Evolutionary conservation across 2,329 filamentous ascomycete species (phyloP).

Genomic region (Colletotrichum chlorophyti): DNA sequence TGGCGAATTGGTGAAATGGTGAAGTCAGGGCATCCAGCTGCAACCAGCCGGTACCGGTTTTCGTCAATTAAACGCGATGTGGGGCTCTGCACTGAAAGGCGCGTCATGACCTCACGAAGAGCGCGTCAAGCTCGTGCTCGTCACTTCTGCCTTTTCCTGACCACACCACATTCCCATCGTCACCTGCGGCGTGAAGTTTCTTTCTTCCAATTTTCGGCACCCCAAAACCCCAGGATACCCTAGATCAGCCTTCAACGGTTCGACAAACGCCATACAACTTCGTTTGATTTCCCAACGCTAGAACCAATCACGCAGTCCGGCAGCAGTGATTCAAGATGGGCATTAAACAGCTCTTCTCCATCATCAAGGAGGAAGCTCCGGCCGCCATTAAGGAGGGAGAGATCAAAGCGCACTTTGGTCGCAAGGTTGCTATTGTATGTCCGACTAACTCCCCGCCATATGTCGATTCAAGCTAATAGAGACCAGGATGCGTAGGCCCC

Average conservation of each 20-base stretch:
- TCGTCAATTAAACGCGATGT: slow-evolving; percentile 21
- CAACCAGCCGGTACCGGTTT: neutral
- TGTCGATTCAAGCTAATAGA: neutral
- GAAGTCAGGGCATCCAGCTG: no score
- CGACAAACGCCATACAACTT: no score
- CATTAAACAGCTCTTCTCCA: slow-evolving; percentile 77
- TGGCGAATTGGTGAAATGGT: no score
- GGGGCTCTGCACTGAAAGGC: neutral
- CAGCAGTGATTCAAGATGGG: slow-evolving; percentile 52
- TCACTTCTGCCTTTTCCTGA: neutral
- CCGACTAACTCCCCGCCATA: no score
- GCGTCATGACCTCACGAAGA: slow-evolving; percentile 14
- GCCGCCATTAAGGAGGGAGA: slow-evolving; percentile 95
- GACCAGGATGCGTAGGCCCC: slow-evolving; percentile 62
- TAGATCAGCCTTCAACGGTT: no score
- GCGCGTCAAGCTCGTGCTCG: slow-evolving; percentile 5
- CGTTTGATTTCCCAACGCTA: no score
- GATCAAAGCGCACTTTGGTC: slow-evolving; percentile 98
- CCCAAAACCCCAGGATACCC: no score
- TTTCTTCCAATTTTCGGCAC: no score
- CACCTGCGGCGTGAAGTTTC: no score
- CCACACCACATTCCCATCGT: no score
- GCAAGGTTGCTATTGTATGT: slow-evolving; percentile 95
- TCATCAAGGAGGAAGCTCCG: slow-evolving; percentile 93
- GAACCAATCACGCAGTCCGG: neutral